These are phyloP conservation scores for Chrysoporthe deuterocubensis DNA, from an alignment of 2,329 filamentous ascomycete genomes.

Conservation along the genomic window DNA sequence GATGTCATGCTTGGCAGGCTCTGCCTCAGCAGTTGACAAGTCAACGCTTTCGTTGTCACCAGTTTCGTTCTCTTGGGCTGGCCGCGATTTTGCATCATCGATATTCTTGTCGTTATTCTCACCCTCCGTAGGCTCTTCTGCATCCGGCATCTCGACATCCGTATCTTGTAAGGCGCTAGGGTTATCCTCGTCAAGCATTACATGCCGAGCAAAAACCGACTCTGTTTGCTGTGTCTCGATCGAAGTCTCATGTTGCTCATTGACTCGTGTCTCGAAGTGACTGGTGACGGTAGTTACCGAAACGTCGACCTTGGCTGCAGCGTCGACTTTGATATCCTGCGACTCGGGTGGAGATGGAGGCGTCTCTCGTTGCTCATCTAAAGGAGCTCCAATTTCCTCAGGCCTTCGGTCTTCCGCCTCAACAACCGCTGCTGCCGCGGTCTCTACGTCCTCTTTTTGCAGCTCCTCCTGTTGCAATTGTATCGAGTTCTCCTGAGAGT, in stretches of 20 bases:
- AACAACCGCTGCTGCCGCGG: neutral
- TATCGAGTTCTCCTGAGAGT: neutral
- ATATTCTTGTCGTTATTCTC: slow-evolving; percentile 14
- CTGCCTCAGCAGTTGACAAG: slow-evolving; percentile 10
- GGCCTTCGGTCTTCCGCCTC: neutral
- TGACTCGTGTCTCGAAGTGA: slow-evolving; percentile 14
- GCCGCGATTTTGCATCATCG: slow-evolving; percentile 11
- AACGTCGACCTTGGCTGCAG: slow-evolving; percentile 9
- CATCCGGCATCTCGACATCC: slow-evolving; percentile 6
- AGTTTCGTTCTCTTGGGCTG: slow-evolving; percentile 3
- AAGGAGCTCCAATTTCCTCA: slow-evolving; percentile 5
- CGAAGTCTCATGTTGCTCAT: neutral
- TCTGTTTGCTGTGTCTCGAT: slow-evolving; percentile 15
- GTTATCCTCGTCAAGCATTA: neutral
- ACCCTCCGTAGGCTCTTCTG: neutral
- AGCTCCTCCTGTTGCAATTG: neutral
- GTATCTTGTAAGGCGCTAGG: neutral
- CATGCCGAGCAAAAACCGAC: neutral
- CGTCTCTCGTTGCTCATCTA: slow-evolving; percentile 13
- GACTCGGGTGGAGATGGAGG: slow-evolving; percentile 14
- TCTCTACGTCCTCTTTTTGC: neutral
- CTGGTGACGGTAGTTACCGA: slow-evolving; percentile 17
- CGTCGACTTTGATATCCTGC: slow-evolving; percentile 1
- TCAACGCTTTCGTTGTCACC: slow-evolving; percentile 10
- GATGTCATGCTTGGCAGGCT: slow-evolving; percentile 7